Conservation (phyloP, 805 yeast genomes). For the Monosporozyma servazzii region DNA sequence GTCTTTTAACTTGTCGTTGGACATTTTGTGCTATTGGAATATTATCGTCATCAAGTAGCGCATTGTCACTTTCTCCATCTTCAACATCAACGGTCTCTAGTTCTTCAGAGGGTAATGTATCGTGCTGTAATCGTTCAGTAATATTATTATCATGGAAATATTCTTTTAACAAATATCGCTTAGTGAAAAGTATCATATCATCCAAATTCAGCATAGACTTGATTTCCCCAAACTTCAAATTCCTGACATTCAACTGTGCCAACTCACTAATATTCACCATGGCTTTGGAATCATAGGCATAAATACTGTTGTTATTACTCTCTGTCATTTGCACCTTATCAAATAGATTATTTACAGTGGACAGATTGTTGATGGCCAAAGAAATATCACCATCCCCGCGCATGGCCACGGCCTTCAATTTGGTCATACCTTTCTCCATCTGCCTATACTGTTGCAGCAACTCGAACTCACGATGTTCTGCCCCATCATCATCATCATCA, state of each 20-base stretch:
- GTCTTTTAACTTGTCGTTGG: conserved; percentile 11
- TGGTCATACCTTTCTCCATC: conserved; percentile 21
- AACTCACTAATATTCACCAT: conserved; percentile 50
- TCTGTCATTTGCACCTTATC: conserved; percentile 29
- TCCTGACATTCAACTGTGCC: conserved; percentile 55
- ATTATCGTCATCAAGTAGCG: conserved; percentile 12
- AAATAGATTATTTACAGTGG: conserved; percentile 40
- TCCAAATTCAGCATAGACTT: conserved; percentile 41
- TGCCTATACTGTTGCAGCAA: conserved; percentile 29
- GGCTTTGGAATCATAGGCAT: conserved; percentile 59
- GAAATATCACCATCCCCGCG: conserved; percentile 46
- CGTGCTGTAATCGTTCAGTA: conserved; percentile 5
- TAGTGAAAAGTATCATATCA: conserved; percentile 37
- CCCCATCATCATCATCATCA: conserved; percentile 1
- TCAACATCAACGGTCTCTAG: conserved; percentile 17
- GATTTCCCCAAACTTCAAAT: conserved; percentile 48
- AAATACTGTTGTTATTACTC: conserved; percentile 32
- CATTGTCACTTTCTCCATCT: conserved; percentile 16
- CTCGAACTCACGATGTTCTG: conserved; percentile 11
- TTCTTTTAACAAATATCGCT: conserved; percentile 32
- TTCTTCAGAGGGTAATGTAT: conserved; percentile 2
- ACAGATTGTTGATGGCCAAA: conserved; percentile 37
- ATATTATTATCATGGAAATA: conserved; percentile 18
- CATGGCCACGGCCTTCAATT: conserved; percentile 42
- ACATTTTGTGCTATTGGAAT: conserved; percentile 6